Evolutionary conservation across 257 asterid species (phyloP), one percentile per base, ranked within the genome.

Genomic region (Solanum chilense): DNA sequence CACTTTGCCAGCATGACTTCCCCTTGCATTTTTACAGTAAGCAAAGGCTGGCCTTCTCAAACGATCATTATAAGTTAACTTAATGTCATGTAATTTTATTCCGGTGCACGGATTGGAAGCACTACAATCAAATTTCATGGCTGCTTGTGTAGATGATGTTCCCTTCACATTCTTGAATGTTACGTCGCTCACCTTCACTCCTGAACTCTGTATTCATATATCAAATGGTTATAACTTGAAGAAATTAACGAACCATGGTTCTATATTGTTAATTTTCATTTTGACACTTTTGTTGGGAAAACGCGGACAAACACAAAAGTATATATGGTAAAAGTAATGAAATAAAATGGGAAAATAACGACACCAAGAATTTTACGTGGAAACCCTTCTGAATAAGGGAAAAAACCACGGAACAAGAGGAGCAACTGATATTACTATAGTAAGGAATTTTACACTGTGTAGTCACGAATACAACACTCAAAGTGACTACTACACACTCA

Each of bases 81-180:
- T 92, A 44, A 93, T 90, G 74, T 94, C 93, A n/a, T 93, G 93
- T 84, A 95, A 58, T 69, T 39, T 92, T 18, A 95, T 92, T 49
- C 98, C 97, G 12, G 69, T 77, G 89, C 98, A 93, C 3, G 96
- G 96, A 45, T 88, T 91, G 5, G 91, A 88, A 4, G 90, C 23
- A 60, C 98, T 95, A 89, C 98, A 94, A 18, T 87, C 89, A 82
- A 95, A 95, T 33, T 90, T 92, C 89, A 95, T 91, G 13, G 95
- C 98, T 7, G 92, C 90, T 86, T 92, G 98, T 16, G 97, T 93
- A 6, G 98, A 64, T 3, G 95, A 94, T 3, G 98, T 94, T 7
- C 98, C 98, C 88, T 88, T 93, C 84, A 95, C 94, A 89, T 93
- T 93, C 44, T 27, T 91, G 89, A 90, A 94, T 29, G 88, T 87